Evolutionary conservation across 495 filamentous ascomycete species (phyloP).

Genomic region (Barbatosphaeria neglecta): DNA sequence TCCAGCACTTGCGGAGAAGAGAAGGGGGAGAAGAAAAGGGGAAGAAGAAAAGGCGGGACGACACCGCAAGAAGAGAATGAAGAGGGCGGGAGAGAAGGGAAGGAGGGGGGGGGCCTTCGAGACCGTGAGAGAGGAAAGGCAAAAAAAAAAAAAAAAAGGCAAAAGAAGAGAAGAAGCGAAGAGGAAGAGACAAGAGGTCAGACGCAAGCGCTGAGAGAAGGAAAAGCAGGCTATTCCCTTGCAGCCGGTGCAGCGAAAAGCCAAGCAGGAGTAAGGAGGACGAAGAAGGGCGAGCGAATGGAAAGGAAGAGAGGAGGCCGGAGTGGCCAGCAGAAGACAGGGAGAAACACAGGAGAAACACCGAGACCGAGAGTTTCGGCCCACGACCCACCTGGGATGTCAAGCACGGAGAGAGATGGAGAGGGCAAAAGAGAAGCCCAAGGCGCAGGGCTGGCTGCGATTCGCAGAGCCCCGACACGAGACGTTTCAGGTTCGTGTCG

Average conservation of each 20-base stretch:
- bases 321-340: not conserved
- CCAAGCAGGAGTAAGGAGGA: conserved; percentile 11
- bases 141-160: not conserved
- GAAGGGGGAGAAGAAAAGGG: conserved; percentile 19
- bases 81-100: conserved; percentile 16
- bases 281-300: not conserved
- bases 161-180: not conserved
- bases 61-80: not conserved
- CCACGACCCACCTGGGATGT: too few relatives aligned
- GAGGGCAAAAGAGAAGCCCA: not conserved
- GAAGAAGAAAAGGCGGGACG: conserved; percentile 9
- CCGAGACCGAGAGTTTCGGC: too few relatives aligned
- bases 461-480: not conserved
- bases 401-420: too few relatives aligned
- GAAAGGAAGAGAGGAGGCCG: not conserved
- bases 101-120: too few relatives aligned
- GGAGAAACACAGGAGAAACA: conserved; percentile 1
- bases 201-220: too few relatives aligned
- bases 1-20: conserved; percentile 4
- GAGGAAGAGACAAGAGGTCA: conserved; percentile 1
- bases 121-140: too few relatives aligned
- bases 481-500: not conserved
- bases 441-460: not conserved
- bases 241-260: too few relatives aligned
- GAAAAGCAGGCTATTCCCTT: too few relatives aligned